These are phyloP conservation scores for Hymenoscyphus salicellus DNA, from an alignment of 2,329 filamentous ascomycete species.

Conservation along the genomic window DNA sequence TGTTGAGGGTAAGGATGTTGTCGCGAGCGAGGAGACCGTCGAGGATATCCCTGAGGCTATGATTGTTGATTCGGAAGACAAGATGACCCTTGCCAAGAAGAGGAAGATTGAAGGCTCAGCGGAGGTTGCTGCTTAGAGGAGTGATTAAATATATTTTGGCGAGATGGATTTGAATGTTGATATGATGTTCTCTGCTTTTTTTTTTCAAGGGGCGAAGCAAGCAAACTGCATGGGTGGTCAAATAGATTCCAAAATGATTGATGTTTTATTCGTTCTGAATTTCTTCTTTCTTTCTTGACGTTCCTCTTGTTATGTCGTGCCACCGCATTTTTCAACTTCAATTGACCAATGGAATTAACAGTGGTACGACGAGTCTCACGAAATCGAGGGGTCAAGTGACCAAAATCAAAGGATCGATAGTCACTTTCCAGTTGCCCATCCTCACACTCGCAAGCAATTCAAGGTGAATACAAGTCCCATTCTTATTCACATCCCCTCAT, in stretches of 20 bases:
- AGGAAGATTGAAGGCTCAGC: conserved; percentile 25
- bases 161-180: background rate
- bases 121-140: conserved; percentile 12
- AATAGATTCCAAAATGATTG: conserved; percentile 6
- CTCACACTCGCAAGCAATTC: no score
- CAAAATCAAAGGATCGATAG: no score
- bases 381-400: no score
- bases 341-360: no score
- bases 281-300: background rate
- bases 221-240: background rate
- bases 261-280: conserved; percentile 1
- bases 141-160: background rate
- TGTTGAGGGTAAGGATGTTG: conserved; percentile 51
- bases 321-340: background rate
- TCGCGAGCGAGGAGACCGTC: conserved; percentile 39
- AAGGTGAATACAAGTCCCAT: no score
- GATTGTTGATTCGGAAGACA: conserved; percentile 28
- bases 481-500: no score
- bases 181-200: background rate
- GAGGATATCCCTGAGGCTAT: conserved; percentile 34
- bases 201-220: background rate
- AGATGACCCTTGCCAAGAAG: conserved; percentile 32
- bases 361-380: no score
- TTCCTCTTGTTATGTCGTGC: background rate
- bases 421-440: no score